Conservation (phyloP, 768 basidiomycete genomes). For the Myochromella boudieri region DNA sequence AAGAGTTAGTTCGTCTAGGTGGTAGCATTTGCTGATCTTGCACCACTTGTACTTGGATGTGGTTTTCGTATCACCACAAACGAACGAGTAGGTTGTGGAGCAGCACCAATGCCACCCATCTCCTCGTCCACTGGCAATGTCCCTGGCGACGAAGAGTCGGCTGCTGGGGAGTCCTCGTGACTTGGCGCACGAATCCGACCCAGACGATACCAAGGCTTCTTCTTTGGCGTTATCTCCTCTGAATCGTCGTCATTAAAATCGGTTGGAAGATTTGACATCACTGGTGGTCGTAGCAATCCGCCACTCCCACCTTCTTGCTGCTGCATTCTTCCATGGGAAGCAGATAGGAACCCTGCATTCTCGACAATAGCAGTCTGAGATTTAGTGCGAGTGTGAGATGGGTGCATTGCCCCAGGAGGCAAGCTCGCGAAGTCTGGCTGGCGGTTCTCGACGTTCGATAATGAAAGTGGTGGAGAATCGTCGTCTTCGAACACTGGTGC, state of each 20-base stretch:
- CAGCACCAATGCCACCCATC: slow-evolving; percentile 30
- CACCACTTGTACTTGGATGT: slow-evolving; percentile 24
- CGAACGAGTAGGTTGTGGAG: slow-evolving; percentile 45
- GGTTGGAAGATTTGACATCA: slow-evolving; percentile 16
- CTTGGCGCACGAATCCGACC: slow-evolving; percentile 61
- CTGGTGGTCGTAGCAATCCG: slow-evolving; percentile 20
- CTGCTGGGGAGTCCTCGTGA: slow-evolving; percentile 44
- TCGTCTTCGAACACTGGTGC: slow-evolving; percentile 26
- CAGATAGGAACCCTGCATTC: slow-evolving; percentile 30
- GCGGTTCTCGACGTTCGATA: slow-evolving; percentile 47
- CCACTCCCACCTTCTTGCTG: slow-evolving; percentile 21
- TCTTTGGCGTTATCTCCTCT: slow-evolving; percentile 46
- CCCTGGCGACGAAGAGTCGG: slow-evolving; percentile 19
- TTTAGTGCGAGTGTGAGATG: slow-evolving; percentile 68
- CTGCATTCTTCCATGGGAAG: slow-evolving; percentile 9
- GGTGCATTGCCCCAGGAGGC: slow-evolving; percentile 67
- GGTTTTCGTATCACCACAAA: slow-evolving; percentile 74
- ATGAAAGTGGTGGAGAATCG: slow-evolving; percentile 48
- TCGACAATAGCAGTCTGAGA: slow-evolving; percentile 89
- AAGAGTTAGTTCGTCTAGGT: slow-evolving; percentile 13
- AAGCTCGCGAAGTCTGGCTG: slow-evolving; percentile 31
- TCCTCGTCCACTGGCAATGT: slow-evolving; percentile 32
- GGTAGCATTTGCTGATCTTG: slow-evolving; percentile 11
- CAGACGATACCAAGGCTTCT: slow-evolving; percentile 71
- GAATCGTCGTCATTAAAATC: slow-evolving; percentile 44